Evolutionary conservation across 2,329 filamentous ascomycete species (phyloP).

Genomic region (Zymoseptoria ardabiliae): DNA sequence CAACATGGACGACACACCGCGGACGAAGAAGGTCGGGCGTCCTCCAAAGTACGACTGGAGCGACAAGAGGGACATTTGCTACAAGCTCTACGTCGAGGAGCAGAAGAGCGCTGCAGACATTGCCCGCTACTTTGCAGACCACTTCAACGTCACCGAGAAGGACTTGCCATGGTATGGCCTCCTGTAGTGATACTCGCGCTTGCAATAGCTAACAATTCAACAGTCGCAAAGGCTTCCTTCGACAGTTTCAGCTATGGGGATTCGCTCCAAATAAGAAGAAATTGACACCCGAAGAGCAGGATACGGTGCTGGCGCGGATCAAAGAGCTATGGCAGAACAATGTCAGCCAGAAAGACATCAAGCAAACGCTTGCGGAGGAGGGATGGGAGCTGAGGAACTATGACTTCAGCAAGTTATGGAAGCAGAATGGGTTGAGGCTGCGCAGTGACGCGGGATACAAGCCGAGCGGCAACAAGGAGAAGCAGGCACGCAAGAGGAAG

Average conservation of each 20-base stretch:
- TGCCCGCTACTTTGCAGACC: constrained; percentile 57
- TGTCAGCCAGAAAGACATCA: constrained; percentile 64
- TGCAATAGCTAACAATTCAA: not conserved
- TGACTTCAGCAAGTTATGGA: constrained; percentile 42
- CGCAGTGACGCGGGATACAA: constrained; percentile 17
- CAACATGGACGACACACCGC: constrained; percentile 1
- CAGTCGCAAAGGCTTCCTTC: constrained; percentile 18
- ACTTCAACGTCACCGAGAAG: constrained; percentile 35
- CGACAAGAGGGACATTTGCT: constrained; percentile 58
- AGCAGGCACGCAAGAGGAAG: constrained; percentile 33
- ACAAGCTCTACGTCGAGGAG: constrained; percentile 69
- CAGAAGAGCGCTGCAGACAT: constrained; percentile 66
- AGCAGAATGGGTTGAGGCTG: constrained; percentile 49
- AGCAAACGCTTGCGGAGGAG: constrained; percentile 60
- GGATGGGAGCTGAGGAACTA: constrained; percentile 63
- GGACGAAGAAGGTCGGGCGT: constrained; percentile 3
- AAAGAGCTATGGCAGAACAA: constrained; percentile 74
- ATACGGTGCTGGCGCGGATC: constrained; percentile 58
- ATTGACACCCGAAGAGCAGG: constrained; percentile 63
- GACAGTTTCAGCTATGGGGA: constrained; percentile 52
- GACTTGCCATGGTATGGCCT: constrained; percentile 58
- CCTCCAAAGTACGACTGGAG: constrained; percentile 53
- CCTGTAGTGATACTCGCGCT: not conserved
- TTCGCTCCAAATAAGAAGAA: constrained; percentile 64
- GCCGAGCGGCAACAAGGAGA: constrained; percentile 18